Conservation (phyloP, 306 rosid species). For the Cucurbita argyrosperma region DNA sequence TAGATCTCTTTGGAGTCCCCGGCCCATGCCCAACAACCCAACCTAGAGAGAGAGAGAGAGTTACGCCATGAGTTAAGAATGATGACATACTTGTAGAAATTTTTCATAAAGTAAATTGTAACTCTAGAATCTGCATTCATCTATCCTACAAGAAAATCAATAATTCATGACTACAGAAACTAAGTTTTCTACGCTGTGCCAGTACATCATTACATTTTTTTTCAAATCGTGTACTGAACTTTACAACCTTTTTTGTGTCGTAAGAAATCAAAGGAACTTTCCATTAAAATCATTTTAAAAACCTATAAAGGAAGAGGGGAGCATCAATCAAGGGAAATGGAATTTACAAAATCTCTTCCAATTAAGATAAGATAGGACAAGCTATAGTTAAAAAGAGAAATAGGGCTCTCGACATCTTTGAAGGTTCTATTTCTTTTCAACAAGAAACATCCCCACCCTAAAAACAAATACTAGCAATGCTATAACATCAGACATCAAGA, state of each 20-base stretch:
- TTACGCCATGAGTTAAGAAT: not conserved
- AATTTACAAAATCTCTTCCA: not conserved
- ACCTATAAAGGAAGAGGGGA: not conserved
- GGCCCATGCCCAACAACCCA: constrained; percentile 86
- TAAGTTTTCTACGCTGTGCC: not conserved
- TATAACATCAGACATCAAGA: not conserved
- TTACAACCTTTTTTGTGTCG: not conserved
- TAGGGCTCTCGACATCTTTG: not conserved
- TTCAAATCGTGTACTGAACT: not conserved
- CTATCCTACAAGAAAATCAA: not conserved
- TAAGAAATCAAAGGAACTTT: not conserved
- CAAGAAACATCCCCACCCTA: not conserved
- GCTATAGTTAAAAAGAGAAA: not conserved
- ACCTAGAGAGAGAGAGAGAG: constrained; percentile 29
- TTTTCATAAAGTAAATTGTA: not conserved
- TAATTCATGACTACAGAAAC: not conserved
- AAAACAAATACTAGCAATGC: not conserved
- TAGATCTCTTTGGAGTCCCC: constrained; percentile 73
- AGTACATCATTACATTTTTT: not conserved
- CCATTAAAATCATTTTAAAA: not conserved
- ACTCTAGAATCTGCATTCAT: not conserved
- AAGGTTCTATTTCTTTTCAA: not conserved
- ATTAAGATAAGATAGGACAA: not conserved
- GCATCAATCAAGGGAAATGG: not conserved
- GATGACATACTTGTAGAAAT: not conserved